Conservation (phyloP, 768 basidiomycete species). For the Phylloporus scabripes region DNA sequence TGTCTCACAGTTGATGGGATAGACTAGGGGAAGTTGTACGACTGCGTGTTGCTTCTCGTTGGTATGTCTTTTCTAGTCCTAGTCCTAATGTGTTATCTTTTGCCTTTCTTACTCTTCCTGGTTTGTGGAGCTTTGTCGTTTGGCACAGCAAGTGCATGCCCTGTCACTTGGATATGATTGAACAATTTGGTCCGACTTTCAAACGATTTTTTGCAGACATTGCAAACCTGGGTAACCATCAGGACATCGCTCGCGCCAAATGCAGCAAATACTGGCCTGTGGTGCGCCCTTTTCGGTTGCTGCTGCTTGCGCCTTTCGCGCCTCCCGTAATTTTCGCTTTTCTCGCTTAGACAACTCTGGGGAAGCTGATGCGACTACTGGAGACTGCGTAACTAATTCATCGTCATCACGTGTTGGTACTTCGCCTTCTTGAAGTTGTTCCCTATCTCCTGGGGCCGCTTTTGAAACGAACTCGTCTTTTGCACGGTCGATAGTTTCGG, state of each 20-base stretch:
- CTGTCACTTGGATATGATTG: constrained; percentile 60
- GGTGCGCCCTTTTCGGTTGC: not conserved
- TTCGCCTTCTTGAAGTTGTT: constrained; percentile 5
- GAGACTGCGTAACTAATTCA: not conserved
- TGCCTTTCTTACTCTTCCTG: constrained; percentile 34
- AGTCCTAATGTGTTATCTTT: constrained; percentile 13
- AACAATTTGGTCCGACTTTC: constrained; percentile 71
- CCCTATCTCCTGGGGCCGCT: constrained; percentile 5
- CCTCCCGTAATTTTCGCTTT: constrained; percentile 70
- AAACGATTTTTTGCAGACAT: constrained; percentile 62
- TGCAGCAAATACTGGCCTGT: constrained; percentile 9
- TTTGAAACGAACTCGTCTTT: constrained; percentile 8
- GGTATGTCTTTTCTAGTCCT: constrained; percentile 8
- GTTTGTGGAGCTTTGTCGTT: constrained; percentile 24
- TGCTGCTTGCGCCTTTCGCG: constrained; percentile 48
- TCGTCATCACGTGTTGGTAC: not conserved
- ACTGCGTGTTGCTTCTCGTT: not conserved
- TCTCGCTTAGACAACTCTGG: constrained; percentile 67
- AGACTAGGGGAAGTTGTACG: constrained; percentile 4
- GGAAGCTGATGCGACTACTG: constrained; percentile 1
- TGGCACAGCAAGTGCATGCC: constrained; percentile 55
- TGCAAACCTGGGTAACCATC: constrained; percentile 43
- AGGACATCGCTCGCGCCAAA: constrained; percentile 6
- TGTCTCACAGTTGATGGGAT: constrained; percentile 90
- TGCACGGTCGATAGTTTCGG: not conserved